Evolutionary conservation across 2,329 filamentous ascomycete species (phyloP).

Genomic region (Geosmithia putterillii): DNA sequence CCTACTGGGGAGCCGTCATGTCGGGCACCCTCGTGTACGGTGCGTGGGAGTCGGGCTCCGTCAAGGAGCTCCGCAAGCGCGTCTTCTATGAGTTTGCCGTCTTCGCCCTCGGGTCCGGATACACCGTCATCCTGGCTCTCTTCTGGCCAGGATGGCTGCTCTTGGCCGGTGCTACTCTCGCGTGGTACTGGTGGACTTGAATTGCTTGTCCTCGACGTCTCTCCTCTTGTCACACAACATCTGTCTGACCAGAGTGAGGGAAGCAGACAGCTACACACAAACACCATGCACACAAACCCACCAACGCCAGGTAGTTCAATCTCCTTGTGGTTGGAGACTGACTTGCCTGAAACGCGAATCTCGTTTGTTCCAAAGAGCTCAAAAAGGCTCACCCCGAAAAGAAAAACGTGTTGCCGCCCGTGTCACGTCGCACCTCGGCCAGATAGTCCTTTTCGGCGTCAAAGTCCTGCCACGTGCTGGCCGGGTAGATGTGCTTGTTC

Average conservation of each 20-base stretch:
- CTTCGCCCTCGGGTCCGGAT: slow-evolving; percentile 36
- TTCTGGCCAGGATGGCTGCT: slow-evolving; percentile 48
- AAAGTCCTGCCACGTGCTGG: slow-evolving; percentile 91
- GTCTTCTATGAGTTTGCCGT: slow-evolving; percentile 39
- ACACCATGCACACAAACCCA: background rate
- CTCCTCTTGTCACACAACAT: too few relatives aligned
- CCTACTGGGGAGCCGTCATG: slow-evolving; percentile 15
- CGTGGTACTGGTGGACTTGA: slow-evolving; percentile 22
- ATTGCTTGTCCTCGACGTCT: slow-evolving; percentile 3
- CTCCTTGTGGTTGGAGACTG: background rate
- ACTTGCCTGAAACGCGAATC: too few relatives aligned
- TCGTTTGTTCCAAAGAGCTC: too few relatives aligned
- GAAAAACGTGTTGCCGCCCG: slow-evolving; percentile 88
- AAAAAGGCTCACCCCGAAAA: slow-evolving; percentile 37
- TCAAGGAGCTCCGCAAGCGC: slow-evolving; percentile 27
- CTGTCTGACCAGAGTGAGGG: background rate
- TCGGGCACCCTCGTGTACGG: slow-evolving; percentile 13
- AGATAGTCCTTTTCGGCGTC: slow-evolving; percentile 81
- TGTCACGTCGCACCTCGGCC: slow-evolving; percentile 66
- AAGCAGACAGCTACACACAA: slow-evolving; percentile 1
- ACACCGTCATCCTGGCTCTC: slow-evolving; percentile 33
- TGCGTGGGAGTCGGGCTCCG: slow-evolving; percentile 24
- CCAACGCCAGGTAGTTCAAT: background rate
- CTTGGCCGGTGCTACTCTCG: slow-evolving; percentile 21
- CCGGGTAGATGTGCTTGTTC: slow-evolving; percentile 97